Conservation (phyloP, 192 early-diverging fungal genomes). For the Umbelopsis sp. region DNA sequence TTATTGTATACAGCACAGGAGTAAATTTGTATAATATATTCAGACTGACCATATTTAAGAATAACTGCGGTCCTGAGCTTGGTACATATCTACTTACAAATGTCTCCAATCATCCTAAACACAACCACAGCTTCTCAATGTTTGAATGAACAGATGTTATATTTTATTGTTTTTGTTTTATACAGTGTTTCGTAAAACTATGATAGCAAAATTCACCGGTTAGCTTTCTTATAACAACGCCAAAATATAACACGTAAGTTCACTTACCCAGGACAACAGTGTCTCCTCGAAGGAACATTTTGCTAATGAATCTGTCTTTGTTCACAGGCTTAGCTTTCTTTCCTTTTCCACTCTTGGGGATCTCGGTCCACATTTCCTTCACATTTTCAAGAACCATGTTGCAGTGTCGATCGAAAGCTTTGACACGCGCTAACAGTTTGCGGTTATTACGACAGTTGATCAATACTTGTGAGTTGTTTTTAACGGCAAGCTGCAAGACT, state of each 20-base stretch:
- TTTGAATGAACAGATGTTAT: too few species aligned
- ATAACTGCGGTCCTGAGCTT: background rate
- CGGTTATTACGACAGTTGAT: conserved; percentile 98
- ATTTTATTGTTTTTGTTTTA: conserved; percentile 27
- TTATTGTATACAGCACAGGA: background rate
- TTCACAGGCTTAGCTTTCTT: conserved; percentile 96
- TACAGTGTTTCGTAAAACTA: conserved; percentile 50
- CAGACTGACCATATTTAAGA: background rate
- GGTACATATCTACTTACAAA: too few species aligned
- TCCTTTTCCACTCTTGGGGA: conserved; percentile 89
- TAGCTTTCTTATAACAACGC: background rate
- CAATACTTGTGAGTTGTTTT: conserved; percentile 95
- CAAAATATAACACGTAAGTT: background rate
- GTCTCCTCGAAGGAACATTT: conserved; percentile 98
- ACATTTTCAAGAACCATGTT: conserved; percentile 99
- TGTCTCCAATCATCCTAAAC: too few species aligned
- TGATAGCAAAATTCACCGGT: background rate
- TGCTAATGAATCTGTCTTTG: conserved; percentile 98
- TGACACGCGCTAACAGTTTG: conserved; percentile 95
- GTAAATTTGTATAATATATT: background rate
- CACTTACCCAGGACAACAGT: conserved; percentile 83
- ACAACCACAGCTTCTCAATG: too few species aligned
- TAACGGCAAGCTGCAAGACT: conserved; percentile 89
- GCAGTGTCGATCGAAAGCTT: conserved; percentile 99
- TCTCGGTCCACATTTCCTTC: conserved; percentile 99